A percentile compares a stretch with the other conserved stretches of the same genome.
phyloP scores from a whole-genome alignment of 2,329 filamentous ascomycete species.

The Annulohypoxylon truncatum region DNA sequence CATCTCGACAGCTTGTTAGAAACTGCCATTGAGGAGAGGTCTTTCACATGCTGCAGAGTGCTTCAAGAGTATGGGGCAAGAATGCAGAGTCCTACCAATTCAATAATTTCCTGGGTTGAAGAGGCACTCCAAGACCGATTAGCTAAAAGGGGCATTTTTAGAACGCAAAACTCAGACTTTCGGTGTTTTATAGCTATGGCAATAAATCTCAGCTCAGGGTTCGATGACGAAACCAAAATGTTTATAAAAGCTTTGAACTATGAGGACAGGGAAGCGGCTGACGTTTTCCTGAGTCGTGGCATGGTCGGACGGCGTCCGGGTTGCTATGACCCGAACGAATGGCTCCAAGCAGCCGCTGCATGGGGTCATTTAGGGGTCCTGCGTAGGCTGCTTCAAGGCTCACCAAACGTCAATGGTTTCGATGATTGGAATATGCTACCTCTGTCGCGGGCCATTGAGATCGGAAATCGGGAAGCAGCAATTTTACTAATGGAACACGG shows the following conservation, averaged over 20 bases:
- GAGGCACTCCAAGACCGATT: background rate
- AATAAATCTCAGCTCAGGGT: background rate
- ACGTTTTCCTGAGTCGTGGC: background rate
- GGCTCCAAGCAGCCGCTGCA: conserved; percentile 8
- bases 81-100: background rate
- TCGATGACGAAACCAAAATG: background rate
- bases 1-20: background rate
- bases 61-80: background rate
- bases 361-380: background rate
- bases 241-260: background rate
- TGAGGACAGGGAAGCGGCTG: background rate
- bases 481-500: conserved; percentile 3
- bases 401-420: conserved; percentile 10
- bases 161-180: background rate
- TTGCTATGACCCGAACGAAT: background rate
- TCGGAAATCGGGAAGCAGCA: background rate
- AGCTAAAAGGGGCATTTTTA: too few relatives aligned
- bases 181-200: background rate
- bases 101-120: background rate
- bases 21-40: background rate
- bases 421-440: background rate
- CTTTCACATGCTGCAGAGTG: background rate
- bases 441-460: background rate
- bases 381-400: background rate
- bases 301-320: background rate